Base-by-base conservation (phyloP, 495 filamentous ascomycete species). In the Penicillium canescens region DNA sequence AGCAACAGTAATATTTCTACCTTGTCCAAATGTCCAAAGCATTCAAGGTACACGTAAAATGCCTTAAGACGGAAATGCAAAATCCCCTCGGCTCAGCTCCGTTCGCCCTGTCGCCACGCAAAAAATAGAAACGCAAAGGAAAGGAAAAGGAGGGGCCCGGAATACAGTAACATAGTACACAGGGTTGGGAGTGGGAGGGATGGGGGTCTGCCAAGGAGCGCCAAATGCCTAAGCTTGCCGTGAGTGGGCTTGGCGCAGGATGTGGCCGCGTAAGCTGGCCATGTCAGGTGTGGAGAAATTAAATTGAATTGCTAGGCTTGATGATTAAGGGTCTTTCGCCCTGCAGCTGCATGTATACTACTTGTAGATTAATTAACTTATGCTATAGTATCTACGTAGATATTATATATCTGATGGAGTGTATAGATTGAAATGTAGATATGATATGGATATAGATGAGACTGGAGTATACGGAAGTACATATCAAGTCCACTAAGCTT, bases 221-320 rank as follows among this genome's bases (percentile, higher is more conserved):
- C 56, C 51, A 60, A 62, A 64, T 67, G 58, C 63, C 63, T 66
- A 66, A 66, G 63, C 63, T 66, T 61, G 54, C 54, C 40, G 57
- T 56, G 56, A 38, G 40, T 31, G 38, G 35, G 21, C 63, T 67
- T 67, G 63, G 63, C 63, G 24, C 50, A 59, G 50, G 48, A 61
- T 38, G 49, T 62, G 60, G 63, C 61, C 63, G 61, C 63, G 63
- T 67, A 35, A 67, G 63, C 63, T 67, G 52, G 58, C 52, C 50
- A 52, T 52, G 54, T 60, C 61, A 64, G 61, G 39, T 43, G 52
- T 53, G 41, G 49, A 41, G 21, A 18, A 18, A 18, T 18, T 18
- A 18, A 18, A 18, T 18, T 18, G 18, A 18, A 18, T 18, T 18
- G 18, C 18, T 43, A 26, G 14, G 9, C 6, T n/a, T 8, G 23